A percentile compares a stretch with the other conserved stretches of the same genome.
These are phyloP conservation scores for Ogataea paradorogensis DNA, from an alignment of 805 yeast genomes.

Conservation along the genomic window DNA sequence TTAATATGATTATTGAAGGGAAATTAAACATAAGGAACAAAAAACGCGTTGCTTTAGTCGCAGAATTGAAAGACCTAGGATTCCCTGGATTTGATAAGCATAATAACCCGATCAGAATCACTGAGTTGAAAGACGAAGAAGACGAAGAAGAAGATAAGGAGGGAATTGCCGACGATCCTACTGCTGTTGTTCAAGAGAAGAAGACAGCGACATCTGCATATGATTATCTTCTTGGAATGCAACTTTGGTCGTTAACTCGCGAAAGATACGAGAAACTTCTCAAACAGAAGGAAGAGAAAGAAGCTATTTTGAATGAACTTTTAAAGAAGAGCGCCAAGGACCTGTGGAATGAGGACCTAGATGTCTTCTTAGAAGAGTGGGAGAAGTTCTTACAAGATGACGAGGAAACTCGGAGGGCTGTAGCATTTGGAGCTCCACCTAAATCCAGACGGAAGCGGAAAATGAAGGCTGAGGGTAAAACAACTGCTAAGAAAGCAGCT, in stretches of 20 bases:
- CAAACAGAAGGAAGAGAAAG: constrained; percentile 68
- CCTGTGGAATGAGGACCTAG: constrained; percentile 83
- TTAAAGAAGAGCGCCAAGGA: constrained; percentile 76
- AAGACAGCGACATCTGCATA: constrained; percentile 60
- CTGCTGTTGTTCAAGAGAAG: constrained; percentile 37
- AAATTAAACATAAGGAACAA: constrained; percentile 71
- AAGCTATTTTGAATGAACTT: constrained; percentile 63
- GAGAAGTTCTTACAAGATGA: constrained; percentile 65
- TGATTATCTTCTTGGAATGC: constrained; percentile 89
- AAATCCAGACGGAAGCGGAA: constrained; percentile 34
- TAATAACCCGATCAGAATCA: constrained; percentile 54
- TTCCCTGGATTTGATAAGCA: constrained; percentile 77
- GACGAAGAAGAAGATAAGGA: constrained; percentile 40
- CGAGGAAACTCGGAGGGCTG: constrained; percentile 51
- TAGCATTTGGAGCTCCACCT: constrained; percentile 45
- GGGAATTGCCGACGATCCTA: constrained; percentile 35
- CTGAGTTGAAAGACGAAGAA: constrained; percentile 36
- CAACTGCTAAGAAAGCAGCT: constrained; percentile 15
- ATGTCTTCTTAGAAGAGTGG: constrained; percentile 66
- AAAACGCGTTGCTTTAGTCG: constrained; percentile 60
- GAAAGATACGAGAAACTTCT: constrained; percentile 84
- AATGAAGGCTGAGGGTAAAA: constrained; percentile 20
- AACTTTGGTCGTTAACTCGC: constrained; percentile 87
- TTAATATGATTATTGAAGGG: constrained; percentile 82
- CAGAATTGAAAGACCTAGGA: constrained; percentile 56